phyloP scores from a whole-genome alignment of 139 green algal genomes.

The Asterochloris erici region DNA sequence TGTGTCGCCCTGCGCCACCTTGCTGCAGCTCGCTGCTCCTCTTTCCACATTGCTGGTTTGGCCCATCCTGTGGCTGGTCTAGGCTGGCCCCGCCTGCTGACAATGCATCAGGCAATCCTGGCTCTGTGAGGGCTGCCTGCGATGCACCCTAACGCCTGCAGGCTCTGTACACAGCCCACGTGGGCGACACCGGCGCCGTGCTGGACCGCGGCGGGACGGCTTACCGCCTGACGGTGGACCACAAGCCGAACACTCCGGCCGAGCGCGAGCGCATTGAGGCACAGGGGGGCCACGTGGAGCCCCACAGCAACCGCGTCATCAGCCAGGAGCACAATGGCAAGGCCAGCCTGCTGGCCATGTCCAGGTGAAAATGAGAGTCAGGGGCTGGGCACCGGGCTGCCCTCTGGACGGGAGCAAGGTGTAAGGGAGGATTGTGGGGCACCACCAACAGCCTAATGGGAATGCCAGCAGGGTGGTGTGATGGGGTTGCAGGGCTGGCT shows the following conservation, averaged over 20 bases:
- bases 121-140: not conserved
- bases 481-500: too few relatives aligned
- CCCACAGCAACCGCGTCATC: slow-evolving; percentile 11
- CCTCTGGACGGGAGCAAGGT: too few relatives aligned
- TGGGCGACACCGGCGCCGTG: slow-evolving; percentile 62
- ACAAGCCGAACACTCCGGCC: slow-evolving; percentile 65
- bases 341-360: slow-evolving; percentile 19
- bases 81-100: not conserved
- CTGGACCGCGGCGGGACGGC: slow-evolving; percentile 43
- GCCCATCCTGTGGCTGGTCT: too few relatives aligned
- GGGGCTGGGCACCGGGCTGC: too few relatives aligned
- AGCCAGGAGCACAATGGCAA: slow-evolving; percentile 10
- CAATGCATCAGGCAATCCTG: not conserved
- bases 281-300: slow-evolving; percentile 14
- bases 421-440: too few relatives aligned
- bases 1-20: too few relatives aligned
- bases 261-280: slow-evolving; percentile 56
- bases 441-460: too few relatives aligned
- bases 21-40: too few relatives aligned
- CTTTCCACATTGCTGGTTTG: too few relatives aligned
- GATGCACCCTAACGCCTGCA: not conserved
- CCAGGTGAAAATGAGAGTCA: not conserved
- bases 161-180: slow-evolving; percentile 61
- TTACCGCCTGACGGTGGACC: slow-evolving; percentile 55
- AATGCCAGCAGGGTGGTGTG: too few relatives aligned